Base-by-base conservation (phyloP, 805 yeast genomes). In the Kuraishia capsulata region DNA sequence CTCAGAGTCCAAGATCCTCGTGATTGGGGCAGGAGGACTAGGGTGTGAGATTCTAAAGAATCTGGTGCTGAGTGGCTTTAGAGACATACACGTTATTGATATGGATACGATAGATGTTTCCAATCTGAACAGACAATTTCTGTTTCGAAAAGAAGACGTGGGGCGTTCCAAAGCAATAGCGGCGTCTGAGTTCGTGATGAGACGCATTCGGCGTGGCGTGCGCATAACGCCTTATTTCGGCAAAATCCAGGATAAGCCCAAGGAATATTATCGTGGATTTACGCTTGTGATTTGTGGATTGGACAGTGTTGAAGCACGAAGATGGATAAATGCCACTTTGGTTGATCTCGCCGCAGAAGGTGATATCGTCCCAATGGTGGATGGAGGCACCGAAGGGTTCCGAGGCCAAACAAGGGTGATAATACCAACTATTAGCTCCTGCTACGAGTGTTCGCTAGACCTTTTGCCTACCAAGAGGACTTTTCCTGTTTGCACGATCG, bases 381-480 rank as follows among this genome's bases (percentile, higher is more conserved):
- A 90, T 54, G 97, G 97, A 3, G 98, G 97, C 3, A 83, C 96
- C 0, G 97, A 90, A 53, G 97, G 97, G 0, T 81, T 90, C 52
- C 73, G 83, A 46, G 98, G 98, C 3, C 96, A 90, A 51, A 73
- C 88, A 11, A 78, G 95, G 50, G 81, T 87, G 11, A 87, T 90
- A 29, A 59, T 88, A 14, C 97, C 98, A 1, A 77, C 86, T 0
- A 58, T 87, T 23, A 76, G 90, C 0, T 82, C 96, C 0, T 90
- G 98, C 59, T 90, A 86, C 62, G 97, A 90, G 55, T 90, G 98
- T 52, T 83, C 95, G 4, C 63, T 85, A 38, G 83, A 80, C 42
- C 71, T 94, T 56, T 64, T 88, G 31, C 75, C 84, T 9, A 69
- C 70, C 1, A 75, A 71, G 43, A 64, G 65, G 8, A 79, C 87